phyloP scores from a whole-genome alignment of 176 grass and related monocot species.

The Musa troglodytarum region DNA sequence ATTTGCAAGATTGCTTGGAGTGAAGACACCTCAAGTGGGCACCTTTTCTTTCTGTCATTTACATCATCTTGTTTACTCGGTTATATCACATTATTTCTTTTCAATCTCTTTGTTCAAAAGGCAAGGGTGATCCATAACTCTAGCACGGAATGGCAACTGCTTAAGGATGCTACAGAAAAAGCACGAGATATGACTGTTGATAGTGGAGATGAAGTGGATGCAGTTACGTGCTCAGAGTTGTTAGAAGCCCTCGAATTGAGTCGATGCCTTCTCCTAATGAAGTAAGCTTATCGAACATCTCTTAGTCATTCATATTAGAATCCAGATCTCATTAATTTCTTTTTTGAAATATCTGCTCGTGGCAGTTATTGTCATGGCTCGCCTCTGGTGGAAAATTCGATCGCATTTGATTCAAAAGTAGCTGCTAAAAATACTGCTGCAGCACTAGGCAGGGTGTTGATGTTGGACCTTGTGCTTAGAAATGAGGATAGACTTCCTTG shows the following conservation, averaged over 20 bases:
- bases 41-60: constrained; percentile 12
- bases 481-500: constrained; percentile 90
- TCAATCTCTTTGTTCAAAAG: constrained; percentile 20
- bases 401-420: constrained; percentile 48
- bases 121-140: constrained; percentile 80
- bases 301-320: not conserved
- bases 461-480: constrained; percentile 79
- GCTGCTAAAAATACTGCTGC: constrained; percentile 71
- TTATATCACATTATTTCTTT: constrained; percentile 4
- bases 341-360: constrained; percentile 22
- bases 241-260: constrained; percentile 84
- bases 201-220: constrained; percentile 50
- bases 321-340: not conserved
- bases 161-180: constrained; percentile 84
- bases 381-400: constrained; percentile 55
- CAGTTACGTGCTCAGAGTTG: constrained; percentile 68
- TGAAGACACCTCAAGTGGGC: constrained; percentile 82
- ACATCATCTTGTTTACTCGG: not conserved
- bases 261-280: constrained; percentile 88
- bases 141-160: constrained; percentile 71
- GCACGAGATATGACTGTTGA: constrained; percentile 32
- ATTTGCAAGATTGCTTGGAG: constrained; percentile 85
- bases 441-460: constrained; percentile 77
- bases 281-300: constrained; percentile 40
- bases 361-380: constrained; percentile 91